Evolutionary conservation across 2,329 filamentous ascomycete genomes (phyloP).

Genomic region (Clonostachys chloroleuca): DNA sequence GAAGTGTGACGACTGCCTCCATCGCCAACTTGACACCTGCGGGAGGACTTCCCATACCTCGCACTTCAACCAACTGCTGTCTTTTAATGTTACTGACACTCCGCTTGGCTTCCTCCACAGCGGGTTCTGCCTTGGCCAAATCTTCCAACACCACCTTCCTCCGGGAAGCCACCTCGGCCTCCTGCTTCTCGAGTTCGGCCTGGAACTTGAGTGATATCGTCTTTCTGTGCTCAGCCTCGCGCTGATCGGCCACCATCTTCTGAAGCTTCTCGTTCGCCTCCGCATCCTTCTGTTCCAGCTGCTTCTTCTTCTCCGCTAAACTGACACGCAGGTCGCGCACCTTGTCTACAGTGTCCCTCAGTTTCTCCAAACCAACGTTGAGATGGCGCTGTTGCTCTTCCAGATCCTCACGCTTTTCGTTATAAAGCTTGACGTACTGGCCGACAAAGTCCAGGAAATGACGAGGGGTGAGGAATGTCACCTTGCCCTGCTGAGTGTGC

Average conservation of each 20-base stretch:
- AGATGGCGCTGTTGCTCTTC: constrained; percentile 98
- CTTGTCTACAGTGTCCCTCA: constrained; percentile 95
- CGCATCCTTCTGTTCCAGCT: constrained; percentile 87
- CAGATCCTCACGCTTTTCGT: constrained; percentile 95
- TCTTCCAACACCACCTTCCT: constrained; percentile 83
- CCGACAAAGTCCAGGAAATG: constrained; percentile 98
- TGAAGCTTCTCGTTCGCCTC: constrained; percentile 97
- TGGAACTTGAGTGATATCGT: constrained; percentile 86
- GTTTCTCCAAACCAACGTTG: constrained; percentile 95
- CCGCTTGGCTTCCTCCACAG: constrained; percentile 86
- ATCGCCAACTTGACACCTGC: constrained; percentile 86
- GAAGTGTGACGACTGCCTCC: constrained; percentile 90
- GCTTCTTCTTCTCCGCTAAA: constrained; percentile 88
- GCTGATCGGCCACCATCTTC: constrained; percentile 94
- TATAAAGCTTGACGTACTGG: constrained; percentile 95
- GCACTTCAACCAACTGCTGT: constrained; percentile 94
- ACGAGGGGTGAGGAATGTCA: constrained; percentile 89
- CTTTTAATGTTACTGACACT: constrained; percentile 98
- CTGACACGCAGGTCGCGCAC: constrained; percentile 88
- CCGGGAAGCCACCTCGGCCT: constrained; percentile 78
- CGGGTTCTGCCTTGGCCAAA: constrained; percentile 86
- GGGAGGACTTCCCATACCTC: constrained; percentile 93
- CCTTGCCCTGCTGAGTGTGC: constrained; percentile 85
- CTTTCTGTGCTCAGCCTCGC: constrained; percentile 89
- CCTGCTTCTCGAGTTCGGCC: constrained; percentile 79